Conservation (phyloP, 108 stramenopile genomes). For the Parmales sp. region DNA sequence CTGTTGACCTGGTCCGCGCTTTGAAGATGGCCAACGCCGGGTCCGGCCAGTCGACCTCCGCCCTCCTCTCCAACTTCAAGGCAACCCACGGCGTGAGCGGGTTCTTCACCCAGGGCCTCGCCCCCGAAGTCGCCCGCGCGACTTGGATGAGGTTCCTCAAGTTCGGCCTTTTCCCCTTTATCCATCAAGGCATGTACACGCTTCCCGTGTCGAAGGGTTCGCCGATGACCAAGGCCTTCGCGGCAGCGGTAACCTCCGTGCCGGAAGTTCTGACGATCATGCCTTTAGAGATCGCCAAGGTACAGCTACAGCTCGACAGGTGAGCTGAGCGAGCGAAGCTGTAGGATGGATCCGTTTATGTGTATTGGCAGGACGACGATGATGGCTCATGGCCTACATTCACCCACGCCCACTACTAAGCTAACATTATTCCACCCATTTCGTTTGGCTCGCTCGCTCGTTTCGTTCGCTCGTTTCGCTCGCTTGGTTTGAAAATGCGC, state of each 20-base stretch:
- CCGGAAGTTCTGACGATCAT: constrained; percentile 20
- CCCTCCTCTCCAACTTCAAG: constrained; percentile 9
- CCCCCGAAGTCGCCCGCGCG: constrained; percentile 19
- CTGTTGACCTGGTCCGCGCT: constrained; percentile 19
- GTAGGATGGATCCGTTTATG: no score
- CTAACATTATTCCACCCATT: no score
- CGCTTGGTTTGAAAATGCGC: no score
- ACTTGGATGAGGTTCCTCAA: constrained; percentile 17
- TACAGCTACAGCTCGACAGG: no score
- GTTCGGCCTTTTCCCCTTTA: constrained; percentile 16
- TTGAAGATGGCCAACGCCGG: constrained; percentile 20
- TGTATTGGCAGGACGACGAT: no score
- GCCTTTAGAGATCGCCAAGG: constrained; percentile 20
- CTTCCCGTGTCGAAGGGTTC: background rate
- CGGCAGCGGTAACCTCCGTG: constrained; percentile 8
- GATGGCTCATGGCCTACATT: no score
- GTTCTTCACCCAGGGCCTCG: constrained; percentile 22
- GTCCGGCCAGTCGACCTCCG: background rate
- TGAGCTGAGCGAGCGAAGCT: no score
- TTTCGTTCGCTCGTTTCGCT: no score
- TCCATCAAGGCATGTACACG: constrained; percentile 4
- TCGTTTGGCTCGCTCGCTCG: no score
- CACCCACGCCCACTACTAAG: no score
- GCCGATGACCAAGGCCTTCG: background rate
- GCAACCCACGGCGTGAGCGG: constrained; percentile 10